phyloP scores from a whole-genome alignment of 306 rosid species.

The Dalbergia oliveri region DNA sequence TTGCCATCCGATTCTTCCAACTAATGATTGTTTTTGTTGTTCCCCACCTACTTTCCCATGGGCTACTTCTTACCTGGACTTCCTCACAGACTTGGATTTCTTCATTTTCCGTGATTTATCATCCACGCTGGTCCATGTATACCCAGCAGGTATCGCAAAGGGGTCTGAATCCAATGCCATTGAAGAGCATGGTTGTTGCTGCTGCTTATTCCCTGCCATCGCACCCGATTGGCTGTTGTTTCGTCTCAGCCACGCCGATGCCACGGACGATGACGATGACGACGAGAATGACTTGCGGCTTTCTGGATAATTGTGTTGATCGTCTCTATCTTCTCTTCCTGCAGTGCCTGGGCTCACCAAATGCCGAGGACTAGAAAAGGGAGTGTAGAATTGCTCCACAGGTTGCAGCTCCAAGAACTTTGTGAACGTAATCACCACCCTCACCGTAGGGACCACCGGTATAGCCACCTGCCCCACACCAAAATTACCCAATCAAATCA shows the following conservation, averaged over 20 bases:
- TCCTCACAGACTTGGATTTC: slow-evolving; percentile 78
- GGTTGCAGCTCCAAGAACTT: slow-evolving; percentile 88
- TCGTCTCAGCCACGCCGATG: slow-evolving; percentile 74
- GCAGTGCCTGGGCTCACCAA: slow-evolving; percentile 18
- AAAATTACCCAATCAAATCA: background rate
- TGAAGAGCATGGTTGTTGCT: slow-evolving; percentile 43
- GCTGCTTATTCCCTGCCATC: slow-evolving; percentile 46
- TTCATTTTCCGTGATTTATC: slow-evolving; percentile 75
- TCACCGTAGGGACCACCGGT: slow-evolving; percentile 92
- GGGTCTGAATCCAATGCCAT: slow-evolving; percentile 67
- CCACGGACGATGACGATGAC: slow-evolving; percentile 34
- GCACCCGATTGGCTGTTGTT: slow-evolving; percentile 57
- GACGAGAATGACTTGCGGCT: background rate
- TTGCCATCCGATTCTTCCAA: background rate
- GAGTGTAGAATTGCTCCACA: slow-evolving; percentile 79
- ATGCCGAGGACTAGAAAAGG: slow-evolving; percentile 82
- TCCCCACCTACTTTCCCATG: background rate
- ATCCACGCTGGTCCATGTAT: slow-evolving; percentile 74
- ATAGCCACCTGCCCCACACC: slow-evolving; percentile 73
- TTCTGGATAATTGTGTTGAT: slow-evolving; percentile 51
- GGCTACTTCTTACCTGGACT: slow-evolving; percentile 57
- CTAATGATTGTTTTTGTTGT: background rate
- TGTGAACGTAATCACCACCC: slow-evolving; percentile 89
- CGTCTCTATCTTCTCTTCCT: slow-evolving; percentile 34
- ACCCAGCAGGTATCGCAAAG: slow-evolving; percentile 87